These are phyloP conservation scores for Globisporangium cylindrosporum DNA, from an alignment of 352 stramenopile genomes.

Conservation along the genomic window DNA sequence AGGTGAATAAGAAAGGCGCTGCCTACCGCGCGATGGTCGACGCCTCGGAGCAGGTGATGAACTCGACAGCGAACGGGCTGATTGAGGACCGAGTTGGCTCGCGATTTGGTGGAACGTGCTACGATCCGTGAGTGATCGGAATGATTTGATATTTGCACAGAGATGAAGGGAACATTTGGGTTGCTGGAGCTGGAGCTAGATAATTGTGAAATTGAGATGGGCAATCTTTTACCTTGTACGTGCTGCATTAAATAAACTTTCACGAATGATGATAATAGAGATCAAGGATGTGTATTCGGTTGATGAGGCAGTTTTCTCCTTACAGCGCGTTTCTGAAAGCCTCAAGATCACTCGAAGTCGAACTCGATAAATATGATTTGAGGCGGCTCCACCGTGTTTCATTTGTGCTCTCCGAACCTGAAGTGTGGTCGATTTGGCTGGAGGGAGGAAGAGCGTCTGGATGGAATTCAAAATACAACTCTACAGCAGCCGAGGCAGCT, in stretches of 20 bases:
- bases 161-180: not conserved
- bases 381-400: not conserved
- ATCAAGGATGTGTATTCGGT: not conserved
- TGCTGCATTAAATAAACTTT: not conserved
- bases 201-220: too few species aligned
- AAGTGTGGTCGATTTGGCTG: not conserved
- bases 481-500: conserved; percentile 27
- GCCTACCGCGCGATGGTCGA: not conserved
- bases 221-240: not conserved
- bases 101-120: not conserved
- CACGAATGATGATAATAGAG: not conserved
- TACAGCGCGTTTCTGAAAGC: conserved; percentile 6
- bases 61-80: not conserved
- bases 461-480: conserved; percentile 43
- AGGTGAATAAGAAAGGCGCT: too few species aligned
- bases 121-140: not conserved
- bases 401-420: not conserved
- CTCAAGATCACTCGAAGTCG: conserved; percentile 4
- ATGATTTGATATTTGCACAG: not conserved
- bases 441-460: conserved; percentile 1
- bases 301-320: not conserved
- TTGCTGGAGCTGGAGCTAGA: not conserved
- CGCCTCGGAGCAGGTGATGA: not conserved
- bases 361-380: conserved; percentile 2
- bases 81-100: not conserved